These are phyloP conservation scores for Holtermannia corniformis DNA, from an alignment of 768 basidiomycete genomes.

Conservation along the genomic window DNA sequence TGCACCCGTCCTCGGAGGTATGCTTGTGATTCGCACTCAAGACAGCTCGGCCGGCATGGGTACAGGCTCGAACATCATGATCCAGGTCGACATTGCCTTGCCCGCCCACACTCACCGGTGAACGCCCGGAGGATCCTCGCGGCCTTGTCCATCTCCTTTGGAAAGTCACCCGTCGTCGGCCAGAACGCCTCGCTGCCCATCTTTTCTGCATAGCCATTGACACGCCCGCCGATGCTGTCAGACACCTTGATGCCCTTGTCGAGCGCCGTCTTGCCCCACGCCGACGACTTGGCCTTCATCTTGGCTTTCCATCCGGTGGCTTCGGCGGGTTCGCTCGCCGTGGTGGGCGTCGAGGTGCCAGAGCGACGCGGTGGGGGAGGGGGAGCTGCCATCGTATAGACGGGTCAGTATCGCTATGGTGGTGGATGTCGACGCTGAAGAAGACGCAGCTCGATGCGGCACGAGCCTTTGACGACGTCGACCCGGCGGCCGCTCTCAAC, in stretches of 20 bases:
- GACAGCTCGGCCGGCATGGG: too few relatives aligned
- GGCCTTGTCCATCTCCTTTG: slow-evolving; percentile 39
- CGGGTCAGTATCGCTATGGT: too few relatives aligned
- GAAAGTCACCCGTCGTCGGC: slow-evolving; percentile 39
- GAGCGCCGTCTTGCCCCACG: slow-evolving; percentile 32
- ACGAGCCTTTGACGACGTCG: too few relatives aligned
- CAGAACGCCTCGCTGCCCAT: slow-evolving; percentile 40
- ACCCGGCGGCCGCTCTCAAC: too few relatives aligned
- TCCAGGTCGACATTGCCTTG: not conserved
- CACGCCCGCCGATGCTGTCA: slow-evolving; percentile 34
- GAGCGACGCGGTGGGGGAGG: too few relatives aligned
- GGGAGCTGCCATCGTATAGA: too few relatives aligned
- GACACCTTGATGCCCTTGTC: slow-evolving; percentile 29
- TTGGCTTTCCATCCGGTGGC: slow-evolving; percentile 18
- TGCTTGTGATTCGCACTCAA: too few relatives aligned
- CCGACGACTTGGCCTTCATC: slow-evolving; percentile 18
- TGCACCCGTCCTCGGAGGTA: too few relatives aligned
- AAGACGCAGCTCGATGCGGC: too few relatives aligned
- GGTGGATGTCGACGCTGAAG: too few relatives aligned
- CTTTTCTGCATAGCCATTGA: slow-evolving; percentile 38
- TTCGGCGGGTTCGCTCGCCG: not conserved
- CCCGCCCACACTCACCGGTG: slow-evolving; percentile 29
- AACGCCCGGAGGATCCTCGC: slow-evolving; percentile 38
- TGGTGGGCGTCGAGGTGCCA: too few relatives aligned
- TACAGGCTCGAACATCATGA: too few relatives aligned